Evolutionary conservation across 1,284 basidiomycete genomes (phyloP).

Genomic region (Austroboletus niveus): DNA sequence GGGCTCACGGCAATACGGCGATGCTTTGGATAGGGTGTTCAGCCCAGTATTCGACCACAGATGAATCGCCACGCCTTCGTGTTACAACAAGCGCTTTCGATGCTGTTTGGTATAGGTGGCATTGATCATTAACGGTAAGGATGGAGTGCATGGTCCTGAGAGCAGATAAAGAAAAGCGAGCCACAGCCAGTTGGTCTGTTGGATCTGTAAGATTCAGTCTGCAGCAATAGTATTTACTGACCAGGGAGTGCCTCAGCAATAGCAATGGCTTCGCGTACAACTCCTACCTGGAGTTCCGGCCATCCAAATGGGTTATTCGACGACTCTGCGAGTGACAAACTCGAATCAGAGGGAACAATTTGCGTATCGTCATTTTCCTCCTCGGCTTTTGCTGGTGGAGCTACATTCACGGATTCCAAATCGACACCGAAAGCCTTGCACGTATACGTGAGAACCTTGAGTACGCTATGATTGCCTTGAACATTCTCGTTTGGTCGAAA

Average conservation of each 20-base stretch:
- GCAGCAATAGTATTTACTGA: constrained; percentile 34
- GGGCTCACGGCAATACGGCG: constrained; percentile 69
- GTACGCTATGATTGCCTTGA: constrained; percentile 77
- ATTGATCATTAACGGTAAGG: constrained; percentile 71
- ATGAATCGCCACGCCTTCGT: constrained; percentile 71
- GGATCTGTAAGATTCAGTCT: constrained; percentile 13
- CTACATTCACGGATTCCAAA: constrained; percentile 60
- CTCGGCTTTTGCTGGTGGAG: constrained; percentile 35
- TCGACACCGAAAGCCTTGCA: constrained; percentile 80
- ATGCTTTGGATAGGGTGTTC: constrained; percentile 77
- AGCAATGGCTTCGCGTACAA: constrained; percentile 87
- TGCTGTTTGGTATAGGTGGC: constrained; percentile 72
- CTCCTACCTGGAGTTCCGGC: constrained; percentile 90
- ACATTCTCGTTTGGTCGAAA: constrained; percentile 68
- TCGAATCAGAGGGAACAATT: constrained; percentile 19
- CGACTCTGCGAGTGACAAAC: constrained; percentile 25
- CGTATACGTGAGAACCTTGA: constrained; percentile 69
- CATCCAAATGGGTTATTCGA: constrained; percentile 73
- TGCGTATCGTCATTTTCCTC: constrained; percentile 19
- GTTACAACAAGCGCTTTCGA: constrained; percentile 67
- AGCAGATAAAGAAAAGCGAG: constrained; percentile 76
- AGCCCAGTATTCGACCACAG: constrained; percentile 79
- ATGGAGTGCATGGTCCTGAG: constrained; percentile 67
- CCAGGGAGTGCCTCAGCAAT: constrained; percentile 92
- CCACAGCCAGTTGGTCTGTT: constrained; percentile 72